Conservation (phyloP, 2,329 filamentous ascomycete genomes). For the Chaetothyriales sp. region DNA sequence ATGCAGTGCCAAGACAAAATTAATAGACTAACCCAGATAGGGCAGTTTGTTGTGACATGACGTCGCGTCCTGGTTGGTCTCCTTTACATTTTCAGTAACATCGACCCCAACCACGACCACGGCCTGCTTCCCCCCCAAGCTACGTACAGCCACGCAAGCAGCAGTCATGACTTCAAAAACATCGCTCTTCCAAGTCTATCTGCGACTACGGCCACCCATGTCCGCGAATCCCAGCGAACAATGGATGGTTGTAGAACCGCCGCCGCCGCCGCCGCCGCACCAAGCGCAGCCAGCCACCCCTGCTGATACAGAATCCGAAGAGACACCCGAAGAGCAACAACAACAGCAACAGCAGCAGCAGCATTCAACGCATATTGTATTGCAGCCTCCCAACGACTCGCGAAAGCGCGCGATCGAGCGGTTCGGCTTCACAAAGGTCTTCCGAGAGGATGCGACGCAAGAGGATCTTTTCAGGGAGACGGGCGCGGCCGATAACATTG, state of each 20-base stretch:
- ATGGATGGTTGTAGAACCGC: conserved; percentile 62
- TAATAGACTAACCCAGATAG: not conserved
- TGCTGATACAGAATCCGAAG: conserved; percentile 17
- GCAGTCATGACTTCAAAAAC: conserved; percentile 10
- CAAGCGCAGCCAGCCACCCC: too few species aligned
- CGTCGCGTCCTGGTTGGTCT: not conserved
- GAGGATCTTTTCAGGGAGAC: conserved; percentile 74
- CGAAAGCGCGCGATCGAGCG: conserved; percentile 78
- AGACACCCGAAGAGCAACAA: not conserved
- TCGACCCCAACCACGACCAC: not conserved
- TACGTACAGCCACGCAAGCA: not conserved
- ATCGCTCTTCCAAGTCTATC: conserved; percentile 76
- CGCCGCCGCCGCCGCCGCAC: conserved; percentile 19
- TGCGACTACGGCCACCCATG: conserved; percentile 61
- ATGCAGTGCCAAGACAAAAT: not conserved
- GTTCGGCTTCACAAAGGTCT: conserved; percentile 87
- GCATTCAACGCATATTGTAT: conserved; percentile 52
- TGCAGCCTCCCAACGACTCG: conserved; percentile 67
- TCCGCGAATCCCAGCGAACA: conserved; percentile 39
- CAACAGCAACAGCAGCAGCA: conserved; percentile 4
- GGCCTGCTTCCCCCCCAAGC: not conserved
- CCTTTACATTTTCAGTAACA: not conserved
- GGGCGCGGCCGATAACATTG: conserved; percentile 37
- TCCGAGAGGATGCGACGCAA: conserved; percentile 72
- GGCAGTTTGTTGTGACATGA: not conserved